Evolutionary conservation across 108 stramenopile species (phyloP).

Genomic region (Licmophora abbreviata): DNA sequence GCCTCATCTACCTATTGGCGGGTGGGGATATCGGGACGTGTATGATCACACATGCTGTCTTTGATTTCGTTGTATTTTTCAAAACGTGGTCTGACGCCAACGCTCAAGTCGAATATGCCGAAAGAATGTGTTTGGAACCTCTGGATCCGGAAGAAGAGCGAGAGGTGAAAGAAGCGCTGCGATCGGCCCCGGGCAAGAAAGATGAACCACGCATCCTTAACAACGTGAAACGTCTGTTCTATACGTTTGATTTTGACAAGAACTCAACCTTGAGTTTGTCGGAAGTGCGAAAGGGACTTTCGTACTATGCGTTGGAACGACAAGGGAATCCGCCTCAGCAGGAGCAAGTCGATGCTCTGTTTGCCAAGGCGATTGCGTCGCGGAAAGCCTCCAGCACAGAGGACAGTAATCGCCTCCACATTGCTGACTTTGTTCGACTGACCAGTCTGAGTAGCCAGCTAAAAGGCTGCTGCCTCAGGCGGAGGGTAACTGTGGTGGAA

Average conservation of each 20-base stretch:
- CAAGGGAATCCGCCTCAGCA: constrained; percentile 3
- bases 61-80: constrained; percentile 13
- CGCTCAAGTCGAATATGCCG: constrained; percentile 12
- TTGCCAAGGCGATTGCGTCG: no score
- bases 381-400: neutral
- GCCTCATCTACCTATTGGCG: constrained; percentile 10
- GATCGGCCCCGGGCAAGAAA: no score
- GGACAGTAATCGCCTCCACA: neutral
- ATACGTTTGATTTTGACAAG: constrained; percentile 18
- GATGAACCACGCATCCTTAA: neutral
- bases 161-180: neutral
- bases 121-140: neutral
- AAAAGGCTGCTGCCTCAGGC: no score
- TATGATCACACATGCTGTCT: constrained; percentile 16
- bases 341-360: constrained; percentile 1
- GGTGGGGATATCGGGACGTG: constrained; percentile 17
- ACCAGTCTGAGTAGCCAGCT: neutral
- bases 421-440: neutral
- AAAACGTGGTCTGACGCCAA: constrained; percentile 13
- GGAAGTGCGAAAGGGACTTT: constrained; percentile 12
- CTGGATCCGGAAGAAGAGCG: neutral
- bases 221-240: constrained; percentile 13
- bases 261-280: constrained; percentile 10
- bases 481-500: no score
- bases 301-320: constrained; percentile 8